phyloP scores from a whole-genome alignment of 805 yeast genomes.

The Teunomyces gatunensis region DNA sequence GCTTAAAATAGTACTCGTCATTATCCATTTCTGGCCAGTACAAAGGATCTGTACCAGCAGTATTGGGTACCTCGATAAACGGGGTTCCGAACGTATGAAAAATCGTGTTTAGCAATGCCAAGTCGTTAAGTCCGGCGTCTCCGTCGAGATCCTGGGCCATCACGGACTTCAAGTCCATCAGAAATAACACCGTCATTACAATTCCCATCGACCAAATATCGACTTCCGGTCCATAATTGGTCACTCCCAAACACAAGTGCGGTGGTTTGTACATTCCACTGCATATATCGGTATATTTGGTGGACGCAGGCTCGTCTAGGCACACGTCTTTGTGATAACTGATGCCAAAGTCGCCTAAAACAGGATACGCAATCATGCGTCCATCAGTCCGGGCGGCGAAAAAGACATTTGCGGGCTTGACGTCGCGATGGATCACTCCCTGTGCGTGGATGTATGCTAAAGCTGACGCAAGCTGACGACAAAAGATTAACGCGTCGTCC shows the following conservation, averaged over 20 bases:
- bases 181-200: constrained; percentile 51
- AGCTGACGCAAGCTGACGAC: constrained; percentile 18
- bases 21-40: constrained; percentile 38
- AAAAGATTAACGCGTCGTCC: constrained; percentile 1
- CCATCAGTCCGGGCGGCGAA: constrained; percentile 15
- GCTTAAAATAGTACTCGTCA: constrained; percentile 26
- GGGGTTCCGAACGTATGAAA: constrained; percentile 67
- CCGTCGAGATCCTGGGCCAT: constrained; percentile 33
- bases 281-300: constrained; percentile 55
- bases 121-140: constrained; percentile 50
- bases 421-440: constrained; percentile 41
- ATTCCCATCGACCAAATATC: constrained; percentile 78
- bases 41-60: constrained; percentile 8
- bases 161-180: constrained; percentile 25
- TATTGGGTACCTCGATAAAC: background rate
- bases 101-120: constrained; percentile 54
- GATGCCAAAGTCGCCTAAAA: constrained; percentile 67
- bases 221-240: constrained; percentile 50
- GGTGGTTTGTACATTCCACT: constrained; percentile 74
- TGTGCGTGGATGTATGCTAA: constrained; percentile 28
- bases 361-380: constrained; percentile 20
- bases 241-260: constrained; percentile 62
- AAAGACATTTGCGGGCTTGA: constrained; percentile 38
- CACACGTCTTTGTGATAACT: constrained; percentile 21
- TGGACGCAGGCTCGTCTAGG: constrained; percentile 39